phyloP scores from a whole-genome alignment of 306 rosid genomes.

The Lathyrus aphaca region DNA sequence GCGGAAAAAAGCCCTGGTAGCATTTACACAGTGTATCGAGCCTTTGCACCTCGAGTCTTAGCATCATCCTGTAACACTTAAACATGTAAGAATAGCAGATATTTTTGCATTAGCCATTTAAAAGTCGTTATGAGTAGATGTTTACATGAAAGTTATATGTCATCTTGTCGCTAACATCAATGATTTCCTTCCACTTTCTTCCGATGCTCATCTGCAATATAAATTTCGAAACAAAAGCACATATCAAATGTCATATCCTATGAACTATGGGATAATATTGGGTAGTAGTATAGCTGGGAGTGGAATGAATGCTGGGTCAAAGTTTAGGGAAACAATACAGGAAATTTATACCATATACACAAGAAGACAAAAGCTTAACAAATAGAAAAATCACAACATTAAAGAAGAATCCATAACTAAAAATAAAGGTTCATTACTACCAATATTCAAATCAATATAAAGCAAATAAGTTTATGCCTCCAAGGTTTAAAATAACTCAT shows the following conservation, averaged over 20 bases:
- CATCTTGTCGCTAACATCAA: conserved; percentile 73
- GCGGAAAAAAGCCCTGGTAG: conserved; percentile 27
- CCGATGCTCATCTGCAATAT: conserved; percentile 85
- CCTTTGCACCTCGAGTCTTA: conserved; percentile 63
- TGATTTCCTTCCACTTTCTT: conserved; percentile 96
- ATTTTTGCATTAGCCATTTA: conserved; percentile 2
- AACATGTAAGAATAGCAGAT: conserved; percentile 38
- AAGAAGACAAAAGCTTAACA: not conserved
- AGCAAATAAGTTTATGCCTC: not conserved
- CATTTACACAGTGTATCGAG: conserved; percentile 69
- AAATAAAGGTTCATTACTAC: not conserved
- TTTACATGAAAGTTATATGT: conserved; percentile 78
- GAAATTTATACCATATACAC: not conserved
- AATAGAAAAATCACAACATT: not conserved
- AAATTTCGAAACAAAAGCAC: conserved; percentile 24
- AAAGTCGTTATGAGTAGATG: not conserved
- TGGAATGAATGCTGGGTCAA: not conserved
- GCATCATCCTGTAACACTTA: conserved; percentile 75
- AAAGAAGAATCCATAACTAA: not conserved
- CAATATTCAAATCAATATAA: not conserved
- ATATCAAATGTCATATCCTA: not conserved
- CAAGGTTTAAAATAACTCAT: not conserved
- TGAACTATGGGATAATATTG: not conserved
- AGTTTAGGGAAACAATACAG: not conserved
- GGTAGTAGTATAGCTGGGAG: not conserved